Conservation (phyloP, 2,329 filamentous ascomycete genomes). For the Thermothelomyces thermophilus region DNA sequence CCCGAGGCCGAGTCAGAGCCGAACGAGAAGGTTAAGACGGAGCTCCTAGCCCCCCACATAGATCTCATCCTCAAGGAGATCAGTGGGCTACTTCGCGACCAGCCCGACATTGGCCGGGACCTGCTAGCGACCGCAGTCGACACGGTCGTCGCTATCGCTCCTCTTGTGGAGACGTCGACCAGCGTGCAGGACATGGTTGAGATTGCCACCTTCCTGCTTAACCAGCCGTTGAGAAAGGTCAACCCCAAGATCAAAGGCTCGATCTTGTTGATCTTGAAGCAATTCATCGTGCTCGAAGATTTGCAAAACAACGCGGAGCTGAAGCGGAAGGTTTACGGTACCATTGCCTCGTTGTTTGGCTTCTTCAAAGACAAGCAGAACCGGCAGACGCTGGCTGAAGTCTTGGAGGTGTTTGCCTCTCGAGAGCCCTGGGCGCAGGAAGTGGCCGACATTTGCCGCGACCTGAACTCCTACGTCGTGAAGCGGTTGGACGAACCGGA, state of each 20-base stretch:
- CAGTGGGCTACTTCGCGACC: conserved; percentile 55
- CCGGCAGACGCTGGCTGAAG: conserved; percentile 64
- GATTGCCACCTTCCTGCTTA: conserved; percentile 73
- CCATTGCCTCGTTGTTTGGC: conserved; percentile 74
- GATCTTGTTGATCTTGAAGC: conserved; percentile 71
- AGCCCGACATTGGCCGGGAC: conserved; percentile 56
- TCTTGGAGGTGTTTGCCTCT: conserved; percentile 63
- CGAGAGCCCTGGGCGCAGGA: conserved; percentile 54
- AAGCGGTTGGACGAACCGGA: conserved; percentile 77
- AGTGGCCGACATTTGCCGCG: conserved; percentile 63
- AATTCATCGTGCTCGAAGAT: conserved; percentile 65
- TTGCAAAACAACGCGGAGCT: conserved; percentile 50
- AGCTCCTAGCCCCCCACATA: conserved; percentile 51
- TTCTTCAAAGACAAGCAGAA: conserved; percentile 82
- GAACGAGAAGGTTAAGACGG: conserved; percentile 48
- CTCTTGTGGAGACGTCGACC: conserved; percentile 58
- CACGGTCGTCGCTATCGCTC: conserved; percentile 68
- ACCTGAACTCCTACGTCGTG: conserved; percentile 72
- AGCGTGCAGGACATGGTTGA: conserved; percentile 73
- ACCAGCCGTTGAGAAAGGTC: conserved; percentile 77
- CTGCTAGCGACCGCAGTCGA: conserved; percentile 74
- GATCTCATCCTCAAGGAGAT: conserved; percentile 61
- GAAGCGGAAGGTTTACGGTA: conserved; percentile 61
- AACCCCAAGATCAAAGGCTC: conserved; percentile 76
- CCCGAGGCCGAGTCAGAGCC: conserved; percentile 50